phyloP scores from a whole-genome alignment of 306 rosid species.

The Chamaecrista fasciculata region DNA sequence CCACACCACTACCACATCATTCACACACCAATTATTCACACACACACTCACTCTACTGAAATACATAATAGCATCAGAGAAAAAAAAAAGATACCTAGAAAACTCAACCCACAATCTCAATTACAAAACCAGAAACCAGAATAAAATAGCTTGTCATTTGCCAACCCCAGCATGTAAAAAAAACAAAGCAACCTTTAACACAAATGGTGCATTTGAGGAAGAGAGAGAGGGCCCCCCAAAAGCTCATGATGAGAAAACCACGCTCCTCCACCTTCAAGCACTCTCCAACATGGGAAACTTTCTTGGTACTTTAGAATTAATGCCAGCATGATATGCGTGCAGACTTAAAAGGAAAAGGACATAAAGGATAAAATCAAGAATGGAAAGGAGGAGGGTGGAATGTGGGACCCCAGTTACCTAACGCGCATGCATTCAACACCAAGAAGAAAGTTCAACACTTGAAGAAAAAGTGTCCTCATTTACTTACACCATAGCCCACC shows the following conservation, averaged over 20 bases:
- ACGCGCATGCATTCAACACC: constrained; percentile 84
- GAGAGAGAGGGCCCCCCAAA: constrained; percentile 44
- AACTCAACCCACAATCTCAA: constrained; percentile 34
- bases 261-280: constrained; percentile 47
- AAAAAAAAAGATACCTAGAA: constrained; percentile 34
- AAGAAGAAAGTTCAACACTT: constrained; percentile 50
- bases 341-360: constrained; percentile 40
- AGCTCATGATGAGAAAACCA: constrained; percentile 49
- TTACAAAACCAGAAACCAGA: constrained; percentile 43
- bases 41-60: constrained; percentile 44
- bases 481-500: constrained; percentile 64
- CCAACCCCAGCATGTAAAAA: constrained; percentile 51
- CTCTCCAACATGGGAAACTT: constrained; percentile 47
- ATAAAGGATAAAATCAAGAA: constrained; percentile 47
- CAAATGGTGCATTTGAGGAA: constrained; percentile 33
- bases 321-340: constrained; percentile 44
- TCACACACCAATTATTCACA: constrained; percentile 44
- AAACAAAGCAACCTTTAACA: constrained; percentile 60
- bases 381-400: constrained; percentile 43
- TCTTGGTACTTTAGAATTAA: constrained; percentile 47
- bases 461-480: constrained; percentile 53
- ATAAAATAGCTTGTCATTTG: constrained; percentile 30
- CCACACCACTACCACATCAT: constrained; percentile 21
- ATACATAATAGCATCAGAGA: constrained; percentile 31
- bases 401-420: constrained; percentile 67